A percentile compares a stretch with the other conserved stretches of the same genome.
These are phyloP conservation scores for Elsinoe ampelina DNA, from an alignment of 2,329 filamentous ascomycete genomes.

Conservation along the genomic window DNA sequence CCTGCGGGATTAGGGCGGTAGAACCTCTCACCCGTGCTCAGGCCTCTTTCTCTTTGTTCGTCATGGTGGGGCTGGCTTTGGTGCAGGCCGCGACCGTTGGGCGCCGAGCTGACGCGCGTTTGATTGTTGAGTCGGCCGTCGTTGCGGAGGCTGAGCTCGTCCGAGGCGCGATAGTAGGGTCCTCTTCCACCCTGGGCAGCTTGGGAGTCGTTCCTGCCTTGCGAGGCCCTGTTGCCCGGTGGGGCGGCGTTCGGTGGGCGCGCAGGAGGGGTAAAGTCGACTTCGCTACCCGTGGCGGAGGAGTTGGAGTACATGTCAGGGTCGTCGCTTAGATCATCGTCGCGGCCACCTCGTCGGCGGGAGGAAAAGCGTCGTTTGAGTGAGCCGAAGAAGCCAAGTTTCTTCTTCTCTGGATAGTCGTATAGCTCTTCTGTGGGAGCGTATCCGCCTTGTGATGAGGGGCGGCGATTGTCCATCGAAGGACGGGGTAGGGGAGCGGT, in stretches of 20 bases:
- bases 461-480: not conserved
- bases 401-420: slow-evolving; percentile 1
- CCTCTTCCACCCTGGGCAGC: not conserved
- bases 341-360: not conserved
- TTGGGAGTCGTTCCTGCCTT: not conserved
- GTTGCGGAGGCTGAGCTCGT: not conserved
- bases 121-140: not conserved
- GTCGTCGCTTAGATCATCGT: slow-evolving; percentile 7
- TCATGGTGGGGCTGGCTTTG: not conserved
- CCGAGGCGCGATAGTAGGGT: not conserved
- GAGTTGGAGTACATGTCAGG: slow-evolving; percentile 1
- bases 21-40: slow-evolving; percentile 1
- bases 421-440: slow-evolving; percentile 6
- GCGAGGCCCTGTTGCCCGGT: not conserved
- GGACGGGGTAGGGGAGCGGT: not conserved
- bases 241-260: not conserved
- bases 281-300: slow-evolving; percentile 4
- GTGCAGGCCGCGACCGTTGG: not conserved
- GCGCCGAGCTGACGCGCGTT: not conserved
- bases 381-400: slow-evolving; percentile 10
- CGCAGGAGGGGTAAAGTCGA: slow-evolving; percentile 4
- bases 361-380: slow-evolving; percentile 7
- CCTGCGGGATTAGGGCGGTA: not conserved
- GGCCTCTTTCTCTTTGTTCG: not conserved
- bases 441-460: slow-evolving; percentile 1